Evolutionary conservation across 164 flowering plant genomes (phyloP).

Genomic region (Magnolia sinica): DNA sequence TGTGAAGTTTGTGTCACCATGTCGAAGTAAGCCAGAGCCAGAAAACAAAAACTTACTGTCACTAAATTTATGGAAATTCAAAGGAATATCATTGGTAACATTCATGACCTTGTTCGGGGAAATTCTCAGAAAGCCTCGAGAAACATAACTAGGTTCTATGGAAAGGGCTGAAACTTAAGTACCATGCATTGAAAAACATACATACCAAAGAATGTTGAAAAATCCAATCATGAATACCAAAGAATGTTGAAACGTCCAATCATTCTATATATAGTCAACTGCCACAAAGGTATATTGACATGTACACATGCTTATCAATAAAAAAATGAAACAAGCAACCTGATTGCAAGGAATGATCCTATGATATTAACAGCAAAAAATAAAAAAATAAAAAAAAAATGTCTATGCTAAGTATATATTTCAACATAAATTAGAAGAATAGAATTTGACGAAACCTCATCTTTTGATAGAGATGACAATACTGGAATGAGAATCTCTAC

Average conservation of each 20-base stretch:
- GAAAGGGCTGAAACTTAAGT: background rate
- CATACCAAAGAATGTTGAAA: background rate
- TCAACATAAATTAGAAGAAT: background rate
- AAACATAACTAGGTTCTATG: background rate
- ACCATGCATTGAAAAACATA: too few relatives aligned
- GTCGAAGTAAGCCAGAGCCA: background rate
- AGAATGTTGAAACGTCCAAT: background rate
- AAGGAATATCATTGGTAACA: background rate
- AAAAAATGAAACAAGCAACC: too few relatives aligned
- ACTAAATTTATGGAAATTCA: too few relatives aligned
- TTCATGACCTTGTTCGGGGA: background rate
- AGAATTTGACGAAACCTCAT: slow-evolving; percentile 56
- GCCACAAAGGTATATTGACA: too few relatives aligned
- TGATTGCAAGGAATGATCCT: too few relatives aligned
- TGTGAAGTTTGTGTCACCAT: background rate
- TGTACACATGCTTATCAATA: too few relatives aligned
- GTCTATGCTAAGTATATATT: background rate
- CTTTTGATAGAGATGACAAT: slow-evolving; percentile 67
- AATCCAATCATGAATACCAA: background rate
- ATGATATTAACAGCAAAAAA: background rate
- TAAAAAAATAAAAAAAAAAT: background rate
- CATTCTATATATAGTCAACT: background rate
- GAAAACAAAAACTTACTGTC: background rate
- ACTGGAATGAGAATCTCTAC: slow-evolving; percentile 75
- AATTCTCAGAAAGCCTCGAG: background rate